Evolutionary conservation across 2,329 filamentous ascomycete genomes (phyloP), one percentile per base, ranked within the genome.

Genomic region (Alternaria sp.): DNA sequence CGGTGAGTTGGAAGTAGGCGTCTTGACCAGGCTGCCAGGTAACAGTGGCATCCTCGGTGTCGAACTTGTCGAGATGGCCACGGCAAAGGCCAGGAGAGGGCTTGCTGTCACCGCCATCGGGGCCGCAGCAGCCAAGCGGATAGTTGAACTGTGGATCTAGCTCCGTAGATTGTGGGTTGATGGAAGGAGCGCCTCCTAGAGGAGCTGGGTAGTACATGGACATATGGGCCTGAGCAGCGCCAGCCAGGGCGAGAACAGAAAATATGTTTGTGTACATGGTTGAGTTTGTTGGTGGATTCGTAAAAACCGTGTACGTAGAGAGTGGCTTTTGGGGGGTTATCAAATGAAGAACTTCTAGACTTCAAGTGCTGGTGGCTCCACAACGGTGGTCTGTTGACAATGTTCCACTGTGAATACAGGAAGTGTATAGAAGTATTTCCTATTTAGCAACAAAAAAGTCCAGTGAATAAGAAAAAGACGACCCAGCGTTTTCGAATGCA

Each of bases 51-150:
- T 81, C 77, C 15, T 81, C 77, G 1, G 80, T 82, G 46, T 79
- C 80, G 12, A 84, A 76, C n/a, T 82, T 80, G 46, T 77, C 71
- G 15, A 82, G 74, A 64, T 84, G 82, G 50, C 82, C 83, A 40
- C 79, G 78, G 73, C 83, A 84, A 43, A 80, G 75, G 25, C 77
- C 80, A 47, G 71, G 70, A 40, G 70, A 72, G 40, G 72, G 71
- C 6, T 65, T 75, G 40, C 66, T 67, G 21, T 67, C 65, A 25
- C 81, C 81, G 56, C 82, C 78, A 13, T 70, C 62, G 25, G 67
- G 61, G 25, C 81, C 83, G 61, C 82, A 84, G 74, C 82, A 84
- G 56, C 83, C 80, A 63, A 81, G 83, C 1, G 83, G 82, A 59
- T 79, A 83, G 65, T 82, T 77, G 46, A 84, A 79, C 54, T 78